Base-by-base conservation (phyloP, 805 yeast genomes). In the Saccharomycopsis vini region DNA sequence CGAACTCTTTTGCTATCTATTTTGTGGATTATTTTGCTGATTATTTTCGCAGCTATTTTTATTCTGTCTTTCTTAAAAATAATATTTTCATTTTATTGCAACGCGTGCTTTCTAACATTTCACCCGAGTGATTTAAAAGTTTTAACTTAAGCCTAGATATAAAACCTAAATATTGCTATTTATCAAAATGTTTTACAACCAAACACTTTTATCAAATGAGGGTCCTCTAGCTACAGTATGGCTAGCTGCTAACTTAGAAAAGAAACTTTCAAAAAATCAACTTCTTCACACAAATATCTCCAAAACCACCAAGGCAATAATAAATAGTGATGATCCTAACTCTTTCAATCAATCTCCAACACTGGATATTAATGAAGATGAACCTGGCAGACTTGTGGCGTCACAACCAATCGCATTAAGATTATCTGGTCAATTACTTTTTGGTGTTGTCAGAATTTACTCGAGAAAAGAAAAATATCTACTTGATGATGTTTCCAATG, bases 221-320 rank as follows among this genome's bases (percentile, higher is more conserved):
- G 94, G 95, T 2, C 95, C 95, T 1, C 66, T 88, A 48, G 95
- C 94, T 2, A 84, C 81, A 51, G 88, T 87, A 6, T 88, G 96
- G 96, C 68, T 88, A 38, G 96, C 96, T 7, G 90, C 95, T 18
- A 88, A 85, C 57, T 72, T 88, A 62, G 95, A 88, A 53, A 76
- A 77, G 54, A 81, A 79, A 52, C 71, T 85, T 28, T 72, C 88
- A 35, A 81, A 81, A 54, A 76, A 75, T 42, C 90, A 84, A 56
- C 67, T 81, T 36, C 66, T 86, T 39, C 79, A 74, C 53, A 81
- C 95, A 12, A 75, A 83, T 53, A 79, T 89, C 46, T 58, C 73
- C 12, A 72, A 77, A 47, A 80, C 89, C 15, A 74, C 81, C 23
- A 67, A 71, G 48, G 87, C 84, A 19, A 77, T 83, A 52, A 78